Evolutionary conservation across 2,329 filamentous ascomycete genomes (phyloP).

Genomic region (Didymella exigua): DNA sequence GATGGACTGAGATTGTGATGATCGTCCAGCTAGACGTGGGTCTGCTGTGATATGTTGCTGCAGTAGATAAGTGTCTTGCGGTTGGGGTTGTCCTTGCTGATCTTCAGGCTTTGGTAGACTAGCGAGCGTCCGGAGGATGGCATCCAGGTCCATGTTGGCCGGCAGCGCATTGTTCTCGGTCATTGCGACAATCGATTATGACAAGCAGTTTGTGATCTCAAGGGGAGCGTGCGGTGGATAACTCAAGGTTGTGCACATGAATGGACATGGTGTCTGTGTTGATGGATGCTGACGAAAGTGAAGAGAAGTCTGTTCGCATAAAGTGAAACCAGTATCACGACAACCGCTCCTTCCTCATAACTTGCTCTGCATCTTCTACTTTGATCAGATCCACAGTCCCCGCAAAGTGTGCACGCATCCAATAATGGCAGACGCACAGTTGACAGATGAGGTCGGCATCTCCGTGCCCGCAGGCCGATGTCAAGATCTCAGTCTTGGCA

Average conservation of each 20-base stretch:
- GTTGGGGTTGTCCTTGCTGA: conserved; percentile 19
- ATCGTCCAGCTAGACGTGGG: conserved; percentile 29
- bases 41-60: conserved; percentile 25
- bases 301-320: background rate
- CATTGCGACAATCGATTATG: conserved; percentile 30
- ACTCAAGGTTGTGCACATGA: background rate
- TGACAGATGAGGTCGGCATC: conserved; percentile 8
- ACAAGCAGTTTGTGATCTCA: background rate
- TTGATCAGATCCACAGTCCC: background rate
- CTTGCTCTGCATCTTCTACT: background rate
- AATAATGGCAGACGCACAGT: background rate
- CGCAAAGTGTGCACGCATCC: background rate
- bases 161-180: conserved; percentile 27
- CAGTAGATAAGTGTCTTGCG: background rate
- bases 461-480: conserved; percentile 7
- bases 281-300: background rate
- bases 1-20: conserved; percentile 20
- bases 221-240: background rate
- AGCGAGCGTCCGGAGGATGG: conserved; percentile 45
- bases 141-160: conserved; percentile 39
- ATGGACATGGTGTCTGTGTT: conserved; percentile 7
- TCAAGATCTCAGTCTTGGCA: conserved; percentile 33
- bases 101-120: conserved; percentile 31
- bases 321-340: background rate
- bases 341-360: background rate